Evolutionary conservation across 1,139 yeast genomes (phyloP).

Genomic region (Taphrina communis): DNA sequence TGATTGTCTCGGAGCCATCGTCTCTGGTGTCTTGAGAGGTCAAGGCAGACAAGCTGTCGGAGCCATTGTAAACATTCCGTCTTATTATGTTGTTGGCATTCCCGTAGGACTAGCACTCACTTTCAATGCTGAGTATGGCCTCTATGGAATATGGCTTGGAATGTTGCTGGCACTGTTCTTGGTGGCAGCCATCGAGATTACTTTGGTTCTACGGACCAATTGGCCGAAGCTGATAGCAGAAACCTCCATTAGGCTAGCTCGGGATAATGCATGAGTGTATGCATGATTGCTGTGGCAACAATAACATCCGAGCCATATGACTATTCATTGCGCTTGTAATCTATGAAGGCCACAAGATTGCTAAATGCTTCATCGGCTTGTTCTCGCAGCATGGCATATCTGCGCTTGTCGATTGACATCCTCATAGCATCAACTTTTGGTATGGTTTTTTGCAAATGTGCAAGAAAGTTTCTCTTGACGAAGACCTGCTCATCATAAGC

Average conservation of each 20-base stretch:
- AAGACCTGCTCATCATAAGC: slow-evolving; percentile 73
- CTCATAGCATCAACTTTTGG: slow-evolving; percentile 61
- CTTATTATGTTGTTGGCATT: slow-evolving; percentile 70
- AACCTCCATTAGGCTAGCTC: slow-evolving; percentile 19
- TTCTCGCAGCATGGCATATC: slow-evolving; percentile 62
- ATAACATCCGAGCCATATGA: neutral
- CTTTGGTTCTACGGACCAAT: slow-evolving; percentile 23
- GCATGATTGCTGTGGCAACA: too few species aligned
- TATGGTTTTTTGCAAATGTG: slow-evolving; percentile 56
- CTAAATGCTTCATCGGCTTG: slow-evolving; percentile 70
- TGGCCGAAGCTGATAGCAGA: slow-evolving; percentile 26
- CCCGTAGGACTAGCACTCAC: slow-evolving; percentile 74
- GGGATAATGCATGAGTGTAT: slow-evolving; percentile 16
- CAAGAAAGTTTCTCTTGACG: slow-evolving; percentile 61
- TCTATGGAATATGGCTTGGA: slow-evolving; percentile 84
- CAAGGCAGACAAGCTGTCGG: slow-evolving; percentile 84
- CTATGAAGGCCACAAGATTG: slow-evolving; percentile 75
- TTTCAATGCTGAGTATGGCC: slow-evolving; percentile 59
- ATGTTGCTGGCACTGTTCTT: slow-evolving; percentile 69
- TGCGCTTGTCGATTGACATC: slow-evolving; percentile 72
- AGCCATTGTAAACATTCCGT: slow-evolving; percentile 72
- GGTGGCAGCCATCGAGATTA: slow-evolving; percentile 29
- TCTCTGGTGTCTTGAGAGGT: slow-evolving; percentile 83
- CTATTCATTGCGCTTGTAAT: slow-evolving; percentile 65
- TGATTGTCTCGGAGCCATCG: slow-evolving; percentile 80